Conservation (phyloP, 1,284 basidiomycete species). For the Xerocomus amazonicus region DNA sequence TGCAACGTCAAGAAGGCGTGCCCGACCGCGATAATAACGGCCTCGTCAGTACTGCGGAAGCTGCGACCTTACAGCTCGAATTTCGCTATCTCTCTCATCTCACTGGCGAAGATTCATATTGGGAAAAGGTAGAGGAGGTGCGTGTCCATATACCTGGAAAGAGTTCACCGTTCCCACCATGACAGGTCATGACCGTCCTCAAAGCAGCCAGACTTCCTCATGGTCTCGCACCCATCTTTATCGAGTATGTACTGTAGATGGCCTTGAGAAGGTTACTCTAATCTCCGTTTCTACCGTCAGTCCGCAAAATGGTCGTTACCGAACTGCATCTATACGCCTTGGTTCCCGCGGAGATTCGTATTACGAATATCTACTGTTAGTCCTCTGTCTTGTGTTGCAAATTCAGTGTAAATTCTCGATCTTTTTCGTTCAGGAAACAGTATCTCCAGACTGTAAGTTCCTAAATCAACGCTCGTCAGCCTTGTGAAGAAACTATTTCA, state of each 20-base stretch:
- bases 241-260: constrained; percentile 50
- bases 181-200: constrained; percentile 71
- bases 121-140: constrained; percentile 79
- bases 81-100: constrained; percentile 85
- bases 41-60: constrained; percentile 80
- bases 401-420: constrained; percentile 1
- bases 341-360: constrained; percentile 94
- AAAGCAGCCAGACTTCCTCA: constrained; percentile 59
- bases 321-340: constrained; percentile 76
- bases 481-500: constrained; percentile 26
- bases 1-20: constrained; percentile 62
- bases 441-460: constrained; percentile 69
- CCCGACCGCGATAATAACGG: constrained; percentile 63
- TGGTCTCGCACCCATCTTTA: constrained; percentile 82
- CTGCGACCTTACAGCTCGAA: constrained; percentile 82
- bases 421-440: constrained; percentile 56
- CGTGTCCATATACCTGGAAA: constrained; percentile 7
- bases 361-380: constrained; percentile 88
- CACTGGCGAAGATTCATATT: constrained; percentile 76
- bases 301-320: constrained; percentile 64
- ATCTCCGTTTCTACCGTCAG: constrained; percentile 36
- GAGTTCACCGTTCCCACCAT: constrained; percentile 1
- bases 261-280: constrained; percentile 8
- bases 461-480: not conserved
- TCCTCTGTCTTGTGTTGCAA: constrained; percentile 2